Percentiles rank a stretch among this genome's conserved stretches.
These are phyloP conservation scores for Globisporangium cylindrosporum DNA, from an alignment of 352 stramenopile genomes.

Conservation along the genomic window DNA sequence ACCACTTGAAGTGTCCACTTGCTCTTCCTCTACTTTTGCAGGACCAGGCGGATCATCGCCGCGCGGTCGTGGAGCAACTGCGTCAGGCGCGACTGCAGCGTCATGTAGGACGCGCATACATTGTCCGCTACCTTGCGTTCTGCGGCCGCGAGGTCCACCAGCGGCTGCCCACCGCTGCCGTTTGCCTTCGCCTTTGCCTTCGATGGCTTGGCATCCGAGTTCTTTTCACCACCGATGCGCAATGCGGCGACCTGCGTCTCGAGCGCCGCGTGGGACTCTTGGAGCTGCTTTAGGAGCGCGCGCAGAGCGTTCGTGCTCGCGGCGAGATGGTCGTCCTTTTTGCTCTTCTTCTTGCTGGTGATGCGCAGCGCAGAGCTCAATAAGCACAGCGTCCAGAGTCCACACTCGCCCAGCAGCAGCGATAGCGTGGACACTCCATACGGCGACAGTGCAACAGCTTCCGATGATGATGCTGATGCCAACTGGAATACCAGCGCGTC, in stretches of 20 bases:
- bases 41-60: slow-evolving; percentile 30
- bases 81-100: slow-evolving; percentile 29
- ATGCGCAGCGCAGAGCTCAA: slow-evolving; percentile 42
- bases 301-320: slow-evolving; percentile 34
- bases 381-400: slow-evolving; percentile 50
- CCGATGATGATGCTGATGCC: background rate
- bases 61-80: slow-evolving; percentile 36
- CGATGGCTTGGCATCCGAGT: background rate
- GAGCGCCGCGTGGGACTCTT: slow-evolving; percentile 42
- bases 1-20: background rate
- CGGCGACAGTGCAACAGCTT: slow-evolving; percentile 32
- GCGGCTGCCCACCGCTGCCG: slow-evolving; percentile 1
- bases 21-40: slow-evolving; percentile 36
- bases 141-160: slow-evolving; percentile 15
- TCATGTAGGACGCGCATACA: slow-evolving; percentile 37
- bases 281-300: slow-evolving; percentile 56
- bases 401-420: slow-evolving; percentile 53
- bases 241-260: slow-evolving; percentile 36
- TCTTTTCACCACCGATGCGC: slow-evolving; percentile 16
- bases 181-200: slow-evolving; percentile 1
- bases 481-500: slow-evolving; percentile 18
- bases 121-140: slow-evolving; percentile 34
- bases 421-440: slow-evolving; percentile 51
- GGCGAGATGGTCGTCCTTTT: slow-evolving; percentile 50
- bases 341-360: slow-evolving; percentile 60